phyloP scores from a whole-genome alignment of 352 stramenopile species.

The Thraustotheca clavata region DNA sequence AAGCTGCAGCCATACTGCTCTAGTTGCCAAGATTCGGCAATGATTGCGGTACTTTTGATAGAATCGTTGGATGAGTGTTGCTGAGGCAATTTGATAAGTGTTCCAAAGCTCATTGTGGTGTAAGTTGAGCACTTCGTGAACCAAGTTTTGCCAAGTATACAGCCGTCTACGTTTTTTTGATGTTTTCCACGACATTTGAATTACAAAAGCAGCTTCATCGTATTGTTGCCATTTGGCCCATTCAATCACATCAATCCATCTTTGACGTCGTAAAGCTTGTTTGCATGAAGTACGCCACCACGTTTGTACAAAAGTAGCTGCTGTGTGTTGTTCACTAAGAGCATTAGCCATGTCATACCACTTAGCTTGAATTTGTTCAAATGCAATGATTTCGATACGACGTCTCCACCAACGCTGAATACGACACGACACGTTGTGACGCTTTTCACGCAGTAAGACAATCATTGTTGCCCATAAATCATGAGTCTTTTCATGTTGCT shows the following conservation, averaged over 20 bases:
- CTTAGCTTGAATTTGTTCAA: not conserved
- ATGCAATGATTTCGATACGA: not conserved
- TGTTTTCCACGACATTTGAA: not conserved
- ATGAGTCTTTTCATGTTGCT: not conserved
- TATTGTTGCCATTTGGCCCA: not conserved
- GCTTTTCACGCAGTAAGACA: not conserved
- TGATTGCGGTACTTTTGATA: not conserved
- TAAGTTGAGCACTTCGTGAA: not conserved
- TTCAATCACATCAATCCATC: not conserved
- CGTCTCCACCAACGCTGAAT: constrained; percentile 3
- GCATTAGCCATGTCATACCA: constrained; percentile 5
- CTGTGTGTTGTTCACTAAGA: not conserved
- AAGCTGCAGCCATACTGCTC: not conserved
- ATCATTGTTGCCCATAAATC: not conserved
- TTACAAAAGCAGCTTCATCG: not conserved
- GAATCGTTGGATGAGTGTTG: not conserved
- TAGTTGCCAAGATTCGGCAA: too few species aligned
- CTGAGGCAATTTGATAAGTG: not conserved
- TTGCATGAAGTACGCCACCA: not conserved
- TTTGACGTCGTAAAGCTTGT: not conserved
- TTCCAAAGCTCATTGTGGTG: not conserved
- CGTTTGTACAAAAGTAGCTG: not conserved
- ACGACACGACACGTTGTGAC: not conserved
- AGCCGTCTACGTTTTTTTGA: not conserved
- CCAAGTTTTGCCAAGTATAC: not conserved